Percentiles rank a stretch among this genome's conserved stretches.
Evolutionary conservation across 345 rosid species (phyloP).

Genomic region (Eucalyptus camaldulensis): DNA sequence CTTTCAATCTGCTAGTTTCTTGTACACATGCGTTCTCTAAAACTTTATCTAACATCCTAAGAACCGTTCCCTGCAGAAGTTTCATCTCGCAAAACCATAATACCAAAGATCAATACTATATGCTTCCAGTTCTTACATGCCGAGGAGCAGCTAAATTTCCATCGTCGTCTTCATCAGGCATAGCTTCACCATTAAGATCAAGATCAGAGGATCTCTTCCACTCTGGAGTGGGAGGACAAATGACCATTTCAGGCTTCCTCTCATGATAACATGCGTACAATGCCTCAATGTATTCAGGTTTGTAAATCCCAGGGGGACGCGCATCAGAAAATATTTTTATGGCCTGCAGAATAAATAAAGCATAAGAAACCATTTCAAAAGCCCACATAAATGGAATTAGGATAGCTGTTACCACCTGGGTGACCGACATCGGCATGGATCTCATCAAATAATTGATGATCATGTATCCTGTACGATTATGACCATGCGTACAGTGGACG

Average conservation of each 20-base stretch:
- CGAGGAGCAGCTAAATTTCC: conserved; percentile 30
- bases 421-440: conserved; percentile 57
- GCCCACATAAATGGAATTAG: background rate
- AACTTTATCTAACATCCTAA: background rate
- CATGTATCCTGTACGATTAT: conserved; percentile 97
- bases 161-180: conserved; percentile 60
- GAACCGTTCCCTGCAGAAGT: background rate
- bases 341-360: conserved; percentile 42
- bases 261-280: conserved; percentile 88
- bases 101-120: background rate
- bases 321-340: conserved; percentile 66
- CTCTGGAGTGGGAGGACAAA: conserved; percentile 86
- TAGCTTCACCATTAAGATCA: conserved; percentile 97
- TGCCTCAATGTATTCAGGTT: conserved; percentile 80
- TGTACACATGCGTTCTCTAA: background rate
- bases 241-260: conserved; percentile 55
- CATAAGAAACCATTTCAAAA: background rate
- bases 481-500: conserved; percentile 99
- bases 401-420: conserved; percentile 33
- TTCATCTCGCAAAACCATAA: background rate
- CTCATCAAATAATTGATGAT: conserved; percentile 94
- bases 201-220: conserved; percentile 94
- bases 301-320: conserved; percentile 98
- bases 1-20: background rate
- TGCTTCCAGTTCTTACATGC: conserved; percentile 23